Evolutionary conservation across 2,329 filamentous ascomycete species (phyloP).

Genomic region (Colletotrichum sp.): DNA sequence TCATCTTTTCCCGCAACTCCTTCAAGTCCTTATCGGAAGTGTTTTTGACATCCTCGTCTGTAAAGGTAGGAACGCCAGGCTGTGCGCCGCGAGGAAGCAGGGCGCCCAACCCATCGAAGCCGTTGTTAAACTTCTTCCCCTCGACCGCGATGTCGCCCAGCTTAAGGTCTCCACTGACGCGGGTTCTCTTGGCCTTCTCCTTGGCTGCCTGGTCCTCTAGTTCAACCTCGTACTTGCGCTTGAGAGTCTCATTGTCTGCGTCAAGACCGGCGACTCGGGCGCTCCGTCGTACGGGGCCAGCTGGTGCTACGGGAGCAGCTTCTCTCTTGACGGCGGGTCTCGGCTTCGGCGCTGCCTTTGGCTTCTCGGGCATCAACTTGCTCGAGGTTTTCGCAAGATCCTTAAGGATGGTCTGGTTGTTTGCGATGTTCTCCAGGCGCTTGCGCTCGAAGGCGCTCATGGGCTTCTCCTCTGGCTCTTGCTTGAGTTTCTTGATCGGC

Average conservation of each 20-base stretch:
- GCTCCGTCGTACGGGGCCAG: constrained; percentile 61
- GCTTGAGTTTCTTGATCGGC: constrained; percentile 45
- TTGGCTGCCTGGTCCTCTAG: constrained; percentile 43
- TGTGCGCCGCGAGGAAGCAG: constrained; percentile 72
- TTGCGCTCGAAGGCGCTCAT: constrained; percentile 88
- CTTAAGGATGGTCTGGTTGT: constrained; percentile 81
- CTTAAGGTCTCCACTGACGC: constrained; percentile 64
- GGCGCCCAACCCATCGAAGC: constrained; percentile 66
- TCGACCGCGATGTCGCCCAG: constrained; percentile 81
- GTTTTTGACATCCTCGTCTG: constrained; percentile 79
- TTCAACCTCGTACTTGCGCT: constrained; percentile 58
- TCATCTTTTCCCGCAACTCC: constrained; percentile 77
- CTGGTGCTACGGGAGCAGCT: background rate
- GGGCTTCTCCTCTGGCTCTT: constrained; percentile 48
- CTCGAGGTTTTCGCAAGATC: constrained; percentile 77
- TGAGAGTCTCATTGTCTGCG: constrained; percentile 50
- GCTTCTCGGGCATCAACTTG: constrained; percentile 68
- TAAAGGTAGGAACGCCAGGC: constrained; percentile 85
- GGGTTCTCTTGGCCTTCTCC: constrained; percentile 62
- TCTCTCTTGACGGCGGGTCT: constrained; percentile 51
- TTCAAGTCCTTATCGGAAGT: constrained; percentile 80
- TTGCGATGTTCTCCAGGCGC: constrained; percentile 83
- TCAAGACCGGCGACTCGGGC: constrained; percentile 62
- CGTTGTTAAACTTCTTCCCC: constrained; percentile 76
- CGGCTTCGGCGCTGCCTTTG: constrained; percentile 46